Percentiles rank a stretch among this genome's conserved stretches.
phyloP scores from a whole-genome alignment of 2,329 filamentous ascomycete species.

The Sphaerostilbella broomeana region DNA sequence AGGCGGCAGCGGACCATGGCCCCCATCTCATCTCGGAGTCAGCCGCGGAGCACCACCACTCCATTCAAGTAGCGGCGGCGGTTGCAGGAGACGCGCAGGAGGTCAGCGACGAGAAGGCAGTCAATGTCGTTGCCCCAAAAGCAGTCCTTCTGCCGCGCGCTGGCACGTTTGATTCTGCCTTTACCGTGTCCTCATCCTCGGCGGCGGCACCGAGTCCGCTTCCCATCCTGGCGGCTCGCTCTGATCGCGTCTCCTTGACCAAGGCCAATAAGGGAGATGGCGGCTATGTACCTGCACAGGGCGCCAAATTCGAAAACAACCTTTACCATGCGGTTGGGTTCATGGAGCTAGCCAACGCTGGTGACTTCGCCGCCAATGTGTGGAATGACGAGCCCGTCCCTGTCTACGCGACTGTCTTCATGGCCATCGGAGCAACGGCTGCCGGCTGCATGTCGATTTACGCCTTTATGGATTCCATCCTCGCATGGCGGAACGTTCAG shows the following conservation, averaged over 20 bases:
- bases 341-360: slow-evolving; percentile 49
- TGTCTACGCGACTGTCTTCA: slow-evolving; percentile 40
- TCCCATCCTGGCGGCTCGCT: slow-evolving; percentile 1
- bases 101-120: slow-evolving; percentile 1
- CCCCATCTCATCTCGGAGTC: too few species aligned
- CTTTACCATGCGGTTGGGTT: slow-evolving; percentile 36
- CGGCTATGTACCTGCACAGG: slow-evolving; percentile 1
- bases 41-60: too few species aligned
- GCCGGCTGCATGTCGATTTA: slow-evolving; percentile 40
- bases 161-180: slow-evolving; percentile 3
- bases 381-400: slow-evolving; percentile 49
- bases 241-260: slow-evolving; percentile 7
- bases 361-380: slow-evolving; percentile 52
- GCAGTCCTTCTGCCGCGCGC: slow-evolving; percentile 5
- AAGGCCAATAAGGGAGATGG: slow-evolving; percentile 1
- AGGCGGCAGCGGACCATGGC: background rate
- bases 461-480: slow-evolving; percentile 37
- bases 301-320: slow-evolving; percentile 14
- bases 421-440: slow-evolving; percentile 45
- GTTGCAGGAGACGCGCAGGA: background rate
- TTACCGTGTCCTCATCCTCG: slow-evolving; percentile 1
- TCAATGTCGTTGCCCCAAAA: slow-evolving; percentile 1
- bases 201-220: background rate
- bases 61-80: background rate
- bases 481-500: slow-evolving; percentile 39